These are phyloP conservation scores for Saturnispora besseyi DNA, from an alignment of 805 yeast species.

Conservation along the genomic window DNA sequence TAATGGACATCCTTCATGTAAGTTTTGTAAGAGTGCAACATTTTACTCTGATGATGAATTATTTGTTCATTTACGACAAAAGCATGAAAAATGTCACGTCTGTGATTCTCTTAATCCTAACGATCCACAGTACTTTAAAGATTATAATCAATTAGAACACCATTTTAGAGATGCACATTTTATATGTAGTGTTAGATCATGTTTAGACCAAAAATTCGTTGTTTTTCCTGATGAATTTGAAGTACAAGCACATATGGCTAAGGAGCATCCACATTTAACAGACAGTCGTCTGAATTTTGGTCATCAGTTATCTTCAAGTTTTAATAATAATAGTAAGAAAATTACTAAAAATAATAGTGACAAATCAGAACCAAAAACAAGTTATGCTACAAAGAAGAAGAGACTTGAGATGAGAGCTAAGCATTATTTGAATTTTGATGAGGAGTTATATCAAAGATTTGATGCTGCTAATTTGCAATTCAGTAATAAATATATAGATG, in stretches of 20 bases:
- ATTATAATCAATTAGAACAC: conserved; percentile 62
- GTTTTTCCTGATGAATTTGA: conserved; percentile 85
- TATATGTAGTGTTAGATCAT: conserved; percentile 64
- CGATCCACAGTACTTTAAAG: conserved; percentile 64
- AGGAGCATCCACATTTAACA: conserved; percentile 44
- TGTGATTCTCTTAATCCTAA: conserved; percentile 64
- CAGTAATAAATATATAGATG: conserved; percentile 37
- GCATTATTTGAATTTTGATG: conserved; percentile 57
- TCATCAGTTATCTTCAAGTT: conserved; percentile 30
- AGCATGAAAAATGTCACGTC: conserved; percentile 82
- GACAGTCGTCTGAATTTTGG: conserved; percentile 45
- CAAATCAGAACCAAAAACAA: conserved; percentile 25
- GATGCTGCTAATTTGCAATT: conserved; percentile 39
- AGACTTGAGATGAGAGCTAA: conserved; percentile 81
- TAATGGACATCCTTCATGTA: conserved; percentile 83
- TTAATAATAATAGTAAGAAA: conserved; percentile 10
- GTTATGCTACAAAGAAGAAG: conserved; percentile 41
- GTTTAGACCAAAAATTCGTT: conserved; percentile 84
- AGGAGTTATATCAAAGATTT: conserved; percentile 40
- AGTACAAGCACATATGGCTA: conserved; percentile 76
- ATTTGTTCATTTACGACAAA: conserved; percentile 68
- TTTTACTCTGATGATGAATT: conserved; percentile 88
- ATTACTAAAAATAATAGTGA: conserved; percentile 6
- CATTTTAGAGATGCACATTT: conserved; percentile 74
- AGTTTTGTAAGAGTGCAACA: conserved; percentile 61